phyloP scores from a whole-genome alignment of 2,329 filamentous ascomycete genomes.

The Albifimbria verrucaria region DNA sequence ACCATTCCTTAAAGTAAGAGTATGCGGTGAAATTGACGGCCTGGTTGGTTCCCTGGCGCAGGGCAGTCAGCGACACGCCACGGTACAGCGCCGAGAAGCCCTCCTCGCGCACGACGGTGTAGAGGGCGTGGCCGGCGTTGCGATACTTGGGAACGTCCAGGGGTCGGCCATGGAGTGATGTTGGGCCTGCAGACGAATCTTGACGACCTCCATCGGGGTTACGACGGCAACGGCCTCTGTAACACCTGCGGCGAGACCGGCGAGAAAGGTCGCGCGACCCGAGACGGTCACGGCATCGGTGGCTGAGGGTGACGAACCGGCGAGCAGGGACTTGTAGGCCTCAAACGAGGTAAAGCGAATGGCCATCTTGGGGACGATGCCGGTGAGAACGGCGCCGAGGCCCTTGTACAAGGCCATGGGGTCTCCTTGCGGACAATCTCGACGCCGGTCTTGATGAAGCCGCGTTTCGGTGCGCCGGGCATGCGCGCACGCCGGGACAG shows the following conservation, averaged over 20 bases:
- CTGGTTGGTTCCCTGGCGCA: conserved; percentile 95
- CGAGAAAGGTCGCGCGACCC: conserved; percentile 66
- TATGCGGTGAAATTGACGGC: conserved; percentile 99
- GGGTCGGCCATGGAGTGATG: conserved; percentile 98
- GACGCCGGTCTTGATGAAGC: conserved; percentile 80
- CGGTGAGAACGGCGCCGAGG: conserved; percentile 91
- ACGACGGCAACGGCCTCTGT: conserved; percentile 96
- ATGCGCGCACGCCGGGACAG: conserved; percentile 80
- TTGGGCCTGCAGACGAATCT: conserved; percentile 96
- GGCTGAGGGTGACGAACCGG: conserved; percentile 44
- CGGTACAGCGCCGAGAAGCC: conserved; percentile 85
- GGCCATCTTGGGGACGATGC: conserved; percentile 98
- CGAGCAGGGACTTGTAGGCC: conserved; percentile 82
- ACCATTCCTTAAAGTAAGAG: conserved; percentile 79
- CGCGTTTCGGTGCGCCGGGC: conserved; percentile 80
- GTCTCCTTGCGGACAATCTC: conserved; percentile 91
- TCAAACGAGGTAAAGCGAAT: conserved; percentile 98
- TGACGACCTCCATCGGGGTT: conserved; percentile 98
- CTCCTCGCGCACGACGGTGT: conserved; percentile 91
- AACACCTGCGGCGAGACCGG: conserved; percentile 87
- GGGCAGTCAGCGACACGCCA: conserved; percentile 87
- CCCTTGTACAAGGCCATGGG: conserved; percentile 95
- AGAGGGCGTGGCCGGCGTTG: conserved; percentile 78
- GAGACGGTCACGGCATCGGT: conserved; percentile 61
- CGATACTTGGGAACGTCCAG: conserved; percentile 96